Evolutionary conservation across 768 basidiomycete genomes (phyloP).

Genomic region (Lentinula sp.): DNA sequence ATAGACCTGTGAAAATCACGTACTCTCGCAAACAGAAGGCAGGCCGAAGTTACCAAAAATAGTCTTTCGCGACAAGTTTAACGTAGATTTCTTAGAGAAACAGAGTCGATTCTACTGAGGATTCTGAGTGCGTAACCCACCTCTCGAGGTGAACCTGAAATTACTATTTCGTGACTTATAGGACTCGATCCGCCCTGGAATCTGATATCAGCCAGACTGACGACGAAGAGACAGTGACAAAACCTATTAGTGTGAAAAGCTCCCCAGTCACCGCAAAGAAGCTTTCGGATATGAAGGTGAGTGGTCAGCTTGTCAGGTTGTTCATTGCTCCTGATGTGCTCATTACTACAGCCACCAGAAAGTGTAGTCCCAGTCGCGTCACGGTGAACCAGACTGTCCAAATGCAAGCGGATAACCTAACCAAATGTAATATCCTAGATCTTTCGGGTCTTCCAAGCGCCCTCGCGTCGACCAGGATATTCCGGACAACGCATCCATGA

Average conservation of each 20-base stretch:
- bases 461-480: conserved; percentile 13
- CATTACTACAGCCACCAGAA: conserved; percentile 1
- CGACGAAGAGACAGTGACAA: background rate
- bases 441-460: conserved; percentile 23
- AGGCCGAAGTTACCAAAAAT: background rate
- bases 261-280: background rate
- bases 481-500: conserved; percentile 3
- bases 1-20: conserved; percentile 19
- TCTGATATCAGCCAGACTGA: background rate
- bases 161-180: background rate
- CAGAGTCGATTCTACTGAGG: background rate
- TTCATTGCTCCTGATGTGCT: background rate
- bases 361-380: background rate
- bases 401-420: background rate
- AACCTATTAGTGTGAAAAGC: background rate
- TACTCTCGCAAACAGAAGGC: conserved; percentile 32
- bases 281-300: conserved; percentile 4
- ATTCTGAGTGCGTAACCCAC: background rate
- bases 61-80: background rate
- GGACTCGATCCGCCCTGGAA: background rate
- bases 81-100: background rate
- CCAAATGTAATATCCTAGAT: conserved; percentile 10
- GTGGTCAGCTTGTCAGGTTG: background rate
- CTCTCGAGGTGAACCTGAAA: background rate
- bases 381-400: background rate